Base-by-base conservation (phyloP, 805 yeast species). In the Saccharomyces mikatae region DNA sequence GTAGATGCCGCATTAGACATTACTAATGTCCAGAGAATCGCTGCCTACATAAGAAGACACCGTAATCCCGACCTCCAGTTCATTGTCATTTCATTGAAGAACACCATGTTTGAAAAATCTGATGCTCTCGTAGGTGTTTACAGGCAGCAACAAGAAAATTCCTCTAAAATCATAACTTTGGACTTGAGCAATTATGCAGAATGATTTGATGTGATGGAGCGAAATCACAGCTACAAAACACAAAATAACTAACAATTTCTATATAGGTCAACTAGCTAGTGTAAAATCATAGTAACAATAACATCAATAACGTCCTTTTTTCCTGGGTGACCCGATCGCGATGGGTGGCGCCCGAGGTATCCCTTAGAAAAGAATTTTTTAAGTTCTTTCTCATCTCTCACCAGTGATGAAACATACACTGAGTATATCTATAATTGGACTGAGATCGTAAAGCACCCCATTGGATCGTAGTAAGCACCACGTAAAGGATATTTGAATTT, bases 1-100 rank as follows among this genome's bases (percentile, higher is more conserved):
- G 90, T 94, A n/a, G 99, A 94, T 72, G 98, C 99, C 0, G 98
- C 98, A 0, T 78, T 94, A 56, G 99, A 94, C 70, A 84, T 87
- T 56, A 82, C 89, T 26, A 94, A 94, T 64, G 97, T 94, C 26
- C 81, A 81, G 52, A 82, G 82, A 63, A 84, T 94, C 55, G 97
- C 97, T n/a, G 83, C 82, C 56, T 94, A 91, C 66, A 89, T 94
- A 56, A 78, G 78, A 51, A 80, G 79, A 56, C 83, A 86, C 61
- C 83, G 92, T 2, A 86, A 89, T 27, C 86, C 89, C 1, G 78
- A 81, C 47, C 82, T 89, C 68, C 99, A 94, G 66, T 89, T 92
- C 63, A 89, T 94, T 68, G 96, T 94, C 48, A 94, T 94, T 57
- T 87, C 96, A 47, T 79, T 94, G 70, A 94, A 92, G 71, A 89